Evolutionary conservation across 78 protist genomes (phyloP).

Genomic region (Chrysochromulina parva): DNA sequence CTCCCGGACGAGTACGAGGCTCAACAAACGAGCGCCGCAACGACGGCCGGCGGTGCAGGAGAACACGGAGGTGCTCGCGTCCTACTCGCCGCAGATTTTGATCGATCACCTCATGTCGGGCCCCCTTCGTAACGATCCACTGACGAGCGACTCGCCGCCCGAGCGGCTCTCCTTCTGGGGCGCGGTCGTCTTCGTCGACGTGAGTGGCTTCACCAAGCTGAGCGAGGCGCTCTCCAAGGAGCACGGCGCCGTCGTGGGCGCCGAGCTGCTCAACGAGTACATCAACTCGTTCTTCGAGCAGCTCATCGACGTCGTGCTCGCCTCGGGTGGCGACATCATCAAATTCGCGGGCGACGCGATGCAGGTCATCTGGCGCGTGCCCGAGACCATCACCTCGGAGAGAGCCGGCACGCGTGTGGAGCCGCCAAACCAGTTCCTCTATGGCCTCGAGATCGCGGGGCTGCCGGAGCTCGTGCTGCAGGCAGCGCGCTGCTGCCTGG

Average conservation of each 20-base stretch:
- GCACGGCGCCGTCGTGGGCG: background rate
- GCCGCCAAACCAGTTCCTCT: no score
- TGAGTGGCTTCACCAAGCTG: background rate
- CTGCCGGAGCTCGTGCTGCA: background rate
- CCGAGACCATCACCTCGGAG: background rate
- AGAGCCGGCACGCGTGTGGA: no score
- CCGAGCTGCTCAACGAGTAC: background rate
- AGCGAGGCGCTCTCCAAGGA: background rate
- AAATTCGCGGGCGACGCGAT: slow-evolving; percentile 22
- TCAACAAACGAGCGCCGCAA: no score
- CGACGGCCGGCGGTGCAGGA: no score
- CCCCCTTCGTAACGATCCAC: no score
- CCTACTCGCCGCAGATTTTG: no score
- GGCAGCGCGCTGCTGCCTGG: background rate
- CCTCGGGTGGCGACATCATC: slow-evolving; percentile 11
- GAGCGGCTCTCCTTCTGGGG: background rate
- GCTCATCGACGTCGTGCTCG: slow-evolving; percentile 35
- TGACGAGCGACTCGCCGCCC: background rate
- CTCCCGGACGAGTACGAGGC: no score
- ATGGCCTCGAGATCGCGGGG: no score
- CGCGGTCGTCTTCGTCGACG: background rate
- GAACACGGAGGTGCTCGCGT: no score
- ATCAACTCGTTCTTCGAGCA: background rate
- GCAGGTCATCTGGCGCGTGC: slow-evolving; percentile 4
- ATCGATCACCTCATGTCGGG: no score